Evolutionary conservation across 148 eudicot genomes (phyloP).

Genomic region (Spergularia marina): DNA sequence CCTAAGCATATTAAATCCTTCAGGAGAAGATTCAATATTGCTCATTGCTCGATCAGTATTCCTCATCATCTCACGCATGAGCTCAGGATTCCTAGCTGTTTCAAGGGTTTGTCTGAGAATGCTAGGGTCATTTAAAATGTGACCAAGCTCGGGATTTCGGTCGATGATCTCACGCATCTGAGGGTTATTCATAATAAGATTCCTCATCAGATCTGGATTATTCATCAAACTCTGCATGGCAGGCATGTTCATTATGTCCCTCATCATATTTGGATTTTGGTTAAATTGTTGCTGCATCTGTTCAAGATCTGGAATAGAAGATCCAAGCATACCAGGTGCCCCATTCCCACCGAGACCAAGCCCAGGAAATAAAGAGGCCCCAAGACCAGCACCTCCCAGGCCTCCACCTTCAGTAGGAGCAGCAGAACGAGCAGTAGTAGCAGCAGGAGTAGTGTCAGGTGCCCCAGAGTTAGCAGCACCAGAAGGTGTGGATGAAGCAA

Average conservation of each 20-base stretch:
- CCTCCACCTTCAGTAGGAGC: slow-evolving; percentile 43
- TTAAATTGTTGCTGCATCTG: slow-evolving; percentile 91
- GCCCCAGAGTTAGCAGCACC: slow-evolving; percentile 32
- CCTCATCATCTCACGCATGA: slow-evolving; percentile 99
- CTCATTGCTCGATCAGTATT: slow-evolving; percentile 99
- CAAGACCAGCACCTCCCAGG: slow-evolving; percentile 55
- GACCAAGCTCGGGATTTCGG: slow-evolving; percentile 90
- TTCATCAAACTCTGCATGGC: slow-evolving; percentile 88
- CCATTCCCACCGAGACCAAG: slow-evolving; percentile 54
- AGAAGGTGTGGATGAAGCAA: slow-evolving; percentile 43
- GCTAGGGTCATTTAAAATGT: slow-evolving; percentile 89
- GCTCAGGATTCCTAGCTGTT: slow-evolving; percentile 94
- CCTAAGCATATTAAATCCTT: slow-evolving; percentile 96
- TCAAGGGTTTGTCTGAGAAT: slow-evolving; percentile 92
- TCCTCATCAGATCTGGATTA: slow-evolving; percentile 86
- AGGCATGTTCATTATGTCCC: slow-evolving; percentile 94
- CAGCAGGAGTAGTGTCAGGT: slow-evolving; percentile 39
- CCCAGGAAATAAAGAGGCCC: slow-evolving; percentile 68
- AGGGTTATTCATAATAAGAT: slow-evolving; percentile 86
- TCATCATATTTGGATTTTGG: slow-evolving; percentile 95
- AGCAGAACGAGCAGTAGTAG: slow-evolving; percentile 32
- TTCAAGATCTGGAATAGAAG: slow-evolving; percentile 79
- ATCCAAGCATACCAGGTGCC: slow-evolving; percentile 65
- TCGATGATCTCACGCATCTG: slow-evolving; percentile 98
- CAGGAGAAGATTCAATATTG: slow-evolving; percentile 94